These are phyloP conservation scores for Zygotorulaspora florentina DNA, from an alignment of 805 yeast species.

Conservation along the genomic window DNA sequence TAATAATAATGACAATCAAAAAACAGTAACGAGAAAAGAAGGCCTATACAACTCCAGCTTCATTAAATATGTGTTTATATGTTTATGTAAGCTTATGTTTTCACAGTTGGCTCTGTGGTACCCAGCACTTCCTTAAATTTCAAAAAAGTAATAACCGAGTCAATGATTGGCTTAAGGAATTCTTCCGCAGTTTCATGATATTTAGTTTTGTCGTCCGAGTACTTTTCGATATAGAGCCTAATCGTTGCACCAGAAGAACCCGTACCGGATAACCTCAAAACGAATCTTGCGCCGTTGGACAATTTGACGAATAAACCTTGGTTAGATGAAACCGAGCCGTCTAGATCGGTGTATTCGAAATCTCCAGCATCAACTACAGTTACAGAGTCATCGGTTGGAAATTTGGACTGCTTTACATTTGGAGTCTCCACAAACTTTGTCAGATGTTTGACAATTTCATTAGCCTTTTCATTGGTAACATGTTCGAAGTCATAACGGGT, in stretches of 20 bases:
- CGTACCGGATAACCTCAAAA: constrained; percentile 91
- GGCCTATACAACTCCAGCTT: background rate
- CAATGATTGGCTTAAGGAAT: constrained; percentile 60
- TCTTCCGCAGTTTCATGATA: constrained; percentile 56
- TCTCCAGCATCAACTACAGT: constrained; percentile 75
- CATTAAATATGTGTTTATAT: background rate
- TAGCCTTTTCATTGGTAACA: constrained; percentile 72
- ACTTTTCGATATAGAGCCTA: constrained; percentile 84
- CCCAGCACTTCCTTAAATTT: constrained; percentile 71
- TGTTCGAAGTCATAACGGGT: constrained; percentile 93
- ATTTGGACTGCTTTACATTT: constrained; percentile 47
- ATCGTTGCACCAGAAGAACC: constrained; percentile 98
- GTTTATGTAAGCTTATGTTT: constrained; percentile 45
- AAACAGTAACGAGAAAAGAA: too few species aligned
- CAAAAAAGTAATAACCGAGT: constrained; percentile 61
- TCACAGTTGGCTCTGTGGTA: constrained; percentile 83
- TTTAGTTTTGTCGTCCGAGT: constrained; percentile 54
- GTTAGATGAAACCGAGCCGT: constrained; percentile 80
- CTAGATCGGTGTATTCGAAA: constrained; percentile 89
- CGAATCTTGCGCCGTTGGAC: constrained; percentile 75
- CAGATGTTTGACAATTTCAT: constrained; percentile 55
- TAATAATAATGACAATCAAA: background rate
- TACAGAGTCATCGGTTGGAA: constrained; percentile 44
- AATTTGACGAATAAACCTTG: constrained; percentile 88
- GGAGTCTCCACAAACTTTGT: constrained; percentile 37